phyloP scores from a whole-genome alignment of 2,329 filamentous ascomycete genomes.

The Fusarium nematophilum region DNA sequence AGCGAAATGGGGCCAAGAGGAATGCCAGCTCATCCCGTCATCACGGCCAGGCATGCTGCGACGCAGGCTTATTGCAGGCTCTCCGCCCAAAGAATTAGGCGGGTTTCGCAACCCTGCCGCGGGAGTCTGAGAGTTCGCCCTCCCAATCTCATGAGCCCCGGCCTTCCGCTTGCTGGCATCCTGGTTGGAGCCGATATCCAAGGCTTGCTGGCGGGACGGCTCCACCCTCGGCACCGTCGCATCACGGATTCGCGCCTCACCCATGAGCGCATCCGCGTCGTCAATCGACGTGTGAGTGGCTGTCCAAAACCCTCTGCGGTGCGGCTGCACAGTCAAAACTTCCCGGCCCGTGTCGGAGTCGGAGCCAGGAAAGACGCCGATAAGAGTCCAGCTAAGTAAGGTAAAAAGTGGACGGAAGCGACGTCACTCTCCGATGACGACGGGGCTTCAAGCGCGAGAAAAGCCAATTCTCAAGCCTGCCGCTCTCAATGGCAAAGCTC shows the following conservation, averaged over 20 bases:
- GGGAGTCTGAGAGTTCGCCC: conserved; percentile 30
- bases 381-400: conserved; percentile 11
- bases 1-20: conserved; percentile 31
- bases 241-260: conserved; percentile 22
- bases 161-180: conserved; percentile 18
- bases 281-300: conserved; percentile 22
- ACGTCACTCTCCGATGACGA: conserved; percentile 36
- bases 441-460: conserved; percentile 26
- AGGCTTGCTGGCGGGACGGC: conserved; percentile 10
- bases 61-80: conserved; percentile 6
- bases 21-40: conserved; percentile 18
- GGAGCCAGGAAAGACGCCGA: conserved; percentile 22
- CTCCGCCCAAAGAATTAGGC: conserved; percentile 15
- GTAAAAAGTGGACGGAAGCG: conserved; percentile 13
- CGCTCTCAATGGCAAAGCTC: conserved; percentile 20
- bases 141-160: conserved; percentile 40
- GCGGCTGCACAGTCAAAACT: conserved; percentile 8
- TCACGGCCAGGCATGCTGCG: conserved; percentile 8
- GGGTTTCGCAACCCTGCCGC: conserved; percentile 40
- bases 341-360: conserved; percentile 29
- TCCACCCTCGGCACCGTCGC: conserved; percentile 32
- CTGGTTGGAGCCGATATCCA: conserved; percentile 20
- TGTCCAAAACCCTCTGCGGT: conserved; percentile 24
- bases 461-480: conserved; percentile 16
- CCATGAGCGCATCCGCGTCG: conserved; percentile 17